A percentile compares a stretch with the other conserved stretches of the same genome.
Conservation (phyloP, 208 protist species). For the Balamuthia mandrillaris region DNA sequence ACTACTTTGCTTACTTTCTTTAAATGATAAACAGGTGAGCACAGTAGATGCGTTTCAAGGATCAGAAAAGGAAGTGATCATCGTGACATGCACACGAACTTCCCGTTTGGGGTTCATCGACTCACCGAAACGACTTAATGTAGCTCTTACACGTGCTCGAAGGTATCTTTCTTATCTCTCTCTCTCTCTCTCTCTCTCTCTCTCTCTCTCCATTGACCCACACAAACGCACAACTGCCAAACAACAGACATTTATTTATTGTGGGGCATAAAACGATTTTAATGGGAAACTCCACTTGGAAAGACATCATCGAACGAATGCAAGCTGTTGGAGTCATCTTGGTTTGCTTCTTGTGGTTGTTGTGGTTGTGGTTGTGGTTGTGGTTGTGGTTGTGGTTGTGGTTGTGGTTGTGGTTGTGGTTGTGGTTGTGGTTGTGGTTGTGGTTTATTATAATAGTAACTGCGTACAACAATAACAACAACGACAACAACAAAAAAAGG, state of each 20-base stretch:
- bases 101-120: constrained; percentile 65
- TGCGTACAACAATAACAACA: no score
- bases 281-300: constrained; percentile 39
- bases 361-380: no score
- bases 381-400: no score
- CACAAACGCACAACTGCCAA: neutral
- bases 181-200: neutral
- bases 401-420: no score
- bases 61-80: constrained; percentile 70
- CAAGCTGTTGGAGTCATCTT: no score
- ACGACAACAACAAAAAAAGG: no score
- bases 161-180: neutral
- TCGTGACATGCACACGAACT: constrained; percentile 65
- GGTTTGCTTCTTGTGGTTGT: no score
- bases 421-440: no score
- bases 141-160: constrained; percentile 68
- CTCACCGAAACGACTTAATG: constrained; percentile 69
- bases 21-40: constrained; percentile 46
- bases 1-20: neutral
- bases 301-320: no score
- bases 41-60: constrained; percentile 78
- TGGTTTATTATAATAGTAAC: no score
- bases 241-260: constrained; percentile 50
- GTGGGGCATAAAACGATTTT: constrained; percentile 50
- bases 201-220: neutral